These are phyloP conservation scores for Aspergillus jensenii DNA, from an alignment of 2,329 filamentous ascomycete genomes.

Conservation along the genomic window DNA sequence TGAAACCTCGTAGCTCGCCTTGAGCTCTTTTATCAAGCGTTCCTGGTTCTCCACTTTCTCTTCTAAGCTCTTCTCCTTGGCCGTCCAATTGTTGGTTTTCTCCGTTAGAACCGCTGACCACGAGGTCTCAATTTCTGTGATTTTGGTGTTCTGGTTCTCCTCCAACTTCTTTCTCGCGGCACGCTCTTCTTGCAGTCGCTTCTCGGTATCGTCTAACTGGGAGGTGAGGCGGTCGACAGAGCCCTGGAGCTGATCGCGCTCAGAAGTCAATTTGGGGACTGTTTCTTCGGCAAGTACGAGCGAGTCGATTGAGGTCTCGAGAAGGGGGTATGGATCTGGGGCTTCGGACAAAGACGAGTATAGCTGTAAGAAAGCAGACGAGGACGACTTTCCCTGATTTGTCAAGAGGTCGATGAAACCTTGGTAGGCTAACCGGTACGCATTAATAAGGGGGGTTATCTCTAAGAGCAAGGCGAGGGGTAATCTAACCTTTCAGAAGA, in stretches of 20 bases:
- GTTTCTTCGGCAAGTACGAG: constrained; percentile 91
- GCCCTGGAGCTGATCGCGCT: constrained; percentile 83
- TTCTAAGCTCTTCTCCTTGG: constrained; percentile 86
- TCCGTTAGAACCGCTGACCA: constrained; percentile 90
- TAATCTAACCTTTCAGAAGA: constrained; percentile 71
- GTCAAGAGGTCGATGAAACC: constrained; percentile 95
- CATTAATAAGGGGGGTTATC: constrained; percentile 9
- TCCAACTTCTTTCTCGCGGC: constrained; percentile 72
- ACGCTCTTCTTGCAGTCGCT: constrained; percentile 75
- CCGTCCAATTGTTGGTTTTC: constrained; percentile 94
- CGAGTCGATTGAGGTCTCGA: constrained; percentile 94
- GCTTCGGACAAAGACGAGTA: constrained; percentile 94
- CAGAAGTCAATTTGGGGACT: constrained; percentile 80
- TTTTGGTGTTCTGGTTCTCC: constrained; percentile 71
- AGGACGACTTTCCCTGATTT: constrained; percentile 91
- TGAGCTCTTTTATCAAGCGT: constrained; percentile 85
- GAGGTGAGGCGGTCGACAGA: constrained; percentile 72
- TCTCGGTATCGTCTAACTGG: constrained; percentile 81
- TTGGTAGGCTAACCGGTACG: constrained; percentile 71
- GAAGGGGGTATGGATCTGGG: constrained; percentile 90
- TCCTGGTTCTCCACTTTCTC: constrained; percentile 96
- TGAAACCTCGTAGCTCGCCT: constrained; percentile 95
- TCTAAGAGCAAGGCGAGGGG: background rate
- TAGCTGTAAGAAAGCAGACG: constrained; percentile 86
- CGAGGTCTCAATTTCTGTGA: constrained; percentile 85